Evolutionary conservation across 345 rosid species (phyloP).

Genomic region (Eutrema heterophyllum): DNA sequence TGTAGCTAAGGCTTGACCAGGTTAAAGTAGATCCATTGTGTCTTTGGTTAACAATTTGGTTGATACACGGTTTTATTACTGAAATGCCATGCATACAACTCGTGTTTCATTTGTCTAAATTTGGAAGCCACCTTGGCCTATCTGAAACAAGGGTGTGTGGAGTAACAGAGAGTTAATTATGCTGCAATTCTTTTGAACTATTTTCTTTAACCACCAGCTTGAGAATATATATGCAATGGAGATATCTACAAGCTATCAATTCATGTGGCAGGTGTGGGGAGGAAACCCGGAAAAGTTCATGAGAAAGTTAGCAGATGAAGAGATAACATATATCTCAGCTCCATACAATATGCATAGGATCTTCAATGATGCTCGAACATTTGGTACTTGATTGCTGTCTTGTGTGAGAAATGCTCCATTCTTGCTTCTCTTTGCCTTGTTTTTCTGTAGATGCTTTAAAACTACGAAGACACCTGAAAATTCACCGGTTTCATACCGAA

Average conservation of each 20-base stretch:
- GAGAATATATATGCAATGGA: not conserved
- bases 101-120: not conserved
- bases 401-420: too few species aligned
- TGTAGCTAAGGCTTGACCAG: not conserved
- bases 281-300: slow-evolving; percentile 86
- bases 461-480: too few species aligned
- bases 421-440: too few species aligned
- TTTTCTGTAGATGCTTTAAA: too few species aligned
- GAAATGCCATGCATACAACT: not conserved
- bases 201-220: too few species aligned
- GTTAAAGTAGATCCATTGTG: not conserved
- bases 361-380: too few species aligned
- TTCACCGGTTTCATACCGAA: too few species aligned
- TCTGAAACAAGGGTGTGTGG: not conserved
- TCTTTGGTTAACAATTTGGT: not conserved
- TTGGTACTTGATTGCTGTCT: too few species aligned
- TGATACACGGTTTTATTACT: not conserved
- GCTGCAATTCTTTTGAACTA: not conserved
- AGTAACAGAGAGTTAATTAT: not conserved
- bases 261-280: slow-evolving; percentile 73
- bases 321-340: slow-evolving; percentile 67
- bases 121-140: not conserved
- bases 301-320: slow-evolving; percentile 81
- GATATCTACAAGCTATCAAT: not conserved
- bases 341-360: too few species aligned